phyloP scores from a whole-genome alignment of 1,139 yeast species.

The Sugiyamaella pinicola region DNA sequence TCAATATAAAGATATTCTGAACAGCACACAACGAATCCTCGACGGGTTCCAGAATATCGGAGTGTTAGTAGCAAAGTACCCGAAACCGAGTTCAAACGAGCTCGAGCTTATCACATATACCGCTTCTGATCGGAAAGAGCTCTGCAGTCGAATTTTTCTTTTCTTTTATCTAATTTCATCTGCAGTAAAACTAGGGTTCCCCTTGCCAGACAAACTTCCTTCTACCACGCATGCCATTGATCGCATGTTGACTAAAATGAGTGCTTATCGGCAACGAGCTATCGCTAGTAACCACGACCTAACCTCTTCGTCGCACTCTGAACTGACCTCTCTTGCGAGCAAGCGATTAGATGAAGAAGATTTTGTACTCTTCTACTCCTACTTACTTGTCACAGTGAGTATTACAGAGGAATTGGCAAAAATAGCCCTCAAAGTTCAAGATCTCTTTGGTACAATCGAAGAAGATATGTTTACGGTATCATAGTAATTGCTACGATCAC shows the following conservation, averaged over 20 bases:
- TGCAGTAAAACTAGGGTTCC: constrained; percentile 73
- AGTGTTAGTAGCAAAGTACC: constrained; percentile 65
- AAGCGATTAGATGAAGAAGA: constrained; percentile 53
- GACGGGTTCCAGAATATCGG: constrained; percentile 76
- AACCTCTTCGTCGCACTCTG: neutral
- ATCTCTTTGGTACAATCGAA: constrained; percentile 63
- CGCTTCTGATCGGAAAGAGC: constrained; percentile 61
- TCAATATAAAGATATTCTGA: constrained; percentile 54
- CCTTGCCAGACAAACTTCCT: constrained; percentile 75
- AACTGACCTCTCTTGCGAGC: neutral
- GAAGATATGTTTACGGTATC: constrained; percentile 50
- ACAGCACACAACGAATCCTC: constrained; percentile 62
- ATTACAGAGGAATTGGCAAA: constrained; percentile 66
- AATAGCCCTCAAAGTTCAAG: constrained; percentile 56
- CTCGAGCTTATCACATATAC: constrained; percentile 58
- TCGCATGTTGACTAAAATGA: constrained; percentile 62
- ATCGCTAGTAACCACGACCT: constrained; percentile 3
- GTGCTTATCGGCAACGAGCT: constrained; percentile 35
- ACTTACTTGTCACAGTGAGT: constrained; percentile 68
- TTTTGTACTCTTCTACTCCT: constrained; percentile 73
- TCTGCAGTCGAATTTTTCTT: constrained; percentile 70
- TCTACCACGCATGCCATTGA: constrained; percentile 77
- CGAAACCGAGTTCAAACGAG: constrained; percentile 56
- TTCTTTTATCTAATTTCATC: constrained; percentile 79
- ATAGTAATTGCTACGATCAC: constrained; percentile 1